phyloP scores from a whole-genome alignment of 1,139 yeast genomes.

The Wickerhamomyces sp. region DNA sequence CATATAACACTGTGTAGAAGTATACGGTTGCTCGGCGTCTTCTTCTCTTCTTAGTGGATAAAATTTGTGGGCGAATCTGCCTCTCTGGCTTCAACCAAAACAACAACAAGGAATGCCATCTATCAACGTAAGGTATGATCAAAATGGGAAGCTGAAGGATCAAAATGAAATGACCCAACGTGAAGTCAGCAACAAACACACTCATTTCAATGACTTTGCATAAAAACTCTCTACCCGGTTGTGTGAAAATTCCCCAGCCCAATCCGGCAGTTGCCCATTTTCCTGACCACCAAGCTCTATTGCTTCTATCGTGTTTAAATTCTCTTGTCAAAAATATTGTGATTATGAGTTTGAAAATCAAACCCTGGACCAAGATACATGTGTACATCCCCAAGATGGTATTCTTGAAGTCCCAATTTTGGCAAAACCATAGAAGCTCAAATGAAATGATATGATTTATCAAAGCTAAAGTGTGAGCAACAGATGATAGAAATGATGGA shows the following conservation, averaged over 20 bases:
- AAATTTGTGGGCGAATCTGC: constrained; percentile 41
- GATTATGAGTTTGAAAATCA: constrained; percentile 37
- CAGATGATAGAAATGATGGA: constrained; percentile 40
- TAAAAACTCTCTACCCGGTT: constrained; percentile 48
- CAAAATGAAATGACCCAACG: constrained; percentile 47
- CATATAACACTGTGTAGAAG: constrained; percentile 32
- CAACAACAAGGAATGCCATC: constrained; percentile 52
- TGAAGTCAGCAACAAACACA: constrained; percentile 46
- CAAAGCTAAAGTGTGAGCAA: constrained; percentile 40
- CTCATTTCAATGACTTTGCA: constrained; percentile 54
- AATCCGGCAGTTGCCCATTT: constrained; percentile 52
- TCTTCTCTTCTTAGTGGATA: constrained; percentile 82
- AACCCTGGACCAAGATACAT: constrained; percentile 37
- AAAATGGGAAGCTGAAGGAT: constrained; percentile 48
- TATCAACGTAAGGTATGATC: constrained; percentile 50
- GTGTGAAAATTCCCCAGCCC: constrained; percentile 44
- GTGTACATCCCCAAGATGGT: constrained; percentile 45
- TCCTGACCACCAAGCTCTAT: constrained; percentile 67
- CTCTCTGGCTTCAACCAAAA: constrained; percentile 56
- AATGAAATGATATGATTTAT: constrained; percentile 40
- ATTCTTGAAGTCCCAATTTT: constrained; percentile 46
- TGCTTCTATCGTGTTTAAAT: constrained; percentile 42
- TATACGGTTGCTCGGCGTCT: constrained; percentile 52
- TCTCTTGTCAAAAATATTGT: constrained; percentile 44
- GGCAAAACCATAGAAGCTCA: constrained; percentile 46